phyloP scores from a whole-genome alignment of 1,139 yeast species.

The Yamadazyma kanchanaburiensis region DNA sequence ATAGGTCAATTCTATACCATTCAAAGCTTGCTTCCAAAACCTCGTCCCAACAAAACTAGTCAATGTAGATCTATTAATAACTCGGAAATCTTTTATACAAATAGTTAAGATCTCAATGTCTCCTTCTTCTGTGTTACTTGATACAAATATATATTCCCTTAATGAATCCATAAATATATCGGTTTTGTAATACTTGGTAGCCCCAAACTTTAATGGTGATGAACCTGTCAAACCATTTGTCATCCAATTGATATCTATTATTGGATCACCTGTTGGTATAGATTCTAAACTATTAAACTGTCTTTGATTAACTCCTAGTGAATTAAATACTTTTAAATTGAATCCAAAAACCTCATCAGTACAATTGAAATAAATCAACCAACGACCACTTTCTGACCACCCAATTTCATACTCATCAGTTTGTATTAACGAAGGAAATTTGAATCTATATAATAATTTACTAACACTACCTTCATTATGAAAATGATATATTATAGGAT shows the following conservation, averaged over 20 bases:
- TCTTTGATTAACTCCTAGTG: slow-evolving; percentile 19
- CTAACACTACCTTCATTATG: slow-evolving; percentile 34
- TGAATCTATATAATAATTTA: slow-evolving; percentile 19
- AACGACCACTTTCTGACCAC: slow-evolving; percentile 37
- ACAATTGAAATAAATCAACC: slow-evolving; percentile 29
- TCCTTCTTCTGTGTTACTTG: slow-evolving; percentile 7
- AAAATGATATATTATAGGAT: slow-evolving; percentile 31
- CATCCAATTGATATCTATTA: slow-evolving; percentile 17
- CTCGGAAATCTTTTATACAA: slow-evolving; percentile 17
- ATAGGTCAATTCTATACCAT: slow-evolving; percentile 9
- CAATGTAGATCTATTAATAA: slow-evolving; percentile 9
- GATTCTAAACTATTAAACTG: slow-evolving; percentile 8
- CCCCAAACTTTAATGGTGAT: slow-evolving; percentile 8
- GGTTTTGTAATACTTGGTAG: slow-evolving; percentile 7
- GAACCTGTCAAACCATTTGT: slow-evolving; percentile 15
- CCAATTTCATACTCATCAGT: slow-evolving; percentile 16
- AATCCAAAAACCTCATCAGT: slow-evolving; percentile 27
- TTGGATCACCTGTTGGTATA: slow-evolving; percentile 16
- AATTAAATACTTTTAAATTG: slow-evolving; percentile 24
- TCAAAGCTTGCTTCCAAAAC: slow-evolving; percentile 11
- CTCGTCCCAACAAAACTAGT: slow-evolving; percentile 3
- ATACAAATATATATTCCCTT: slow-evolving; percentile 16
- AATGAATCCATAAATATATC: slow-evolving; percentile 7
- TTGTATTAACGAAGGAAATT: slow-evolving; percentile 15
- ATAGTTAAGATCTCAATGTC: slow-evolving; percentile 15